Base-by-base conservation (phyloP, 2,329 filamentous ascomycete genomes). In the Colletotrichum caudatum region DNA sequence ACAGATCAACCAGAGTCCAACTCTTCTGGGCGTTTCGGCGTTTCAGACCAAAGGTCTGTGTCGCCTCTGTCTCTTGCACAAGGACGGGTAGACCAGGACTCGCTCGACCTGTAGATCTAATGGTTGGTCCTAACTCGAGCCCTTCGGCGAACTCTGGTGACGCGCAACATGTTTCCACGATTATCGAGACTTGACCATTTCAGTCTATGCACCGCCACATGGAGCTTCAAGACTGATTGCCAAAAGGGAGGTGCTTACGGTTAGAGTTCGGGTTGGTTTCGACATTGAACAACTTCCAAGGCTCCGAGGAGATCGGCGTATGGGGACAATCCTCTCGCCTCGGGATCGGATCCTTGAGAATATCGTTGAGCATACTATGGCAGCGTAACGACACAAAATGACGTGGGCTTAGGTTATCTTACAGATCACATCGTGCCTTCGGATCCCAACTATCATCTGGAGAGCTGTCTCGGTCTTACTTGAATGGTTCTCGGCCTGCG, bases 101-200 rank as follows among this genome's bases (percentile, higher is more conserved):
- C 48, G 23, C 37, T 53, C 48, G n/a, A 23, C 60, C 48, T 37
- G 26, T 46, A 41, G 60, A 53, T 41, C 60, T n/a, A 35, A 53
- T n/a, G 23, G 29, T n/a, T 35, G 18, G 60, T 39, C 23, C 20
- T 53, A 23, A 35, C 60, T 53, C 60, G 23, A 41, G 48, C 60
- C 60, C 60, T 53, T 53, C 26, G n/a, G 16, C 33, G 33, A 41
- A 23, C 60, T 53, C 35, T 29, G 46, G 39, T 33, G 53, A 23
- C n/a, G 16, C 60, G 16, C 35, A 39, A 48, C 39, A 20, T n/a
- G 9, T 23, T 51, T 63, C 23, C n/a, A n/a, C 8, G 48, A 39
- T 41, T 41, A 23, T 41, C 48, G 20, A 29, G 39, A n/a, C 23
- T 37, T 63, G 60, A 29, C 48, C 60, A 48, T 53, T 53, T 63